Percentiles rank a stretch among this genome's conserved stretches.
phyloP scores from a whole-genome alignment of 345 rosid species.

The Aquilaria malaccensis region DNA sequence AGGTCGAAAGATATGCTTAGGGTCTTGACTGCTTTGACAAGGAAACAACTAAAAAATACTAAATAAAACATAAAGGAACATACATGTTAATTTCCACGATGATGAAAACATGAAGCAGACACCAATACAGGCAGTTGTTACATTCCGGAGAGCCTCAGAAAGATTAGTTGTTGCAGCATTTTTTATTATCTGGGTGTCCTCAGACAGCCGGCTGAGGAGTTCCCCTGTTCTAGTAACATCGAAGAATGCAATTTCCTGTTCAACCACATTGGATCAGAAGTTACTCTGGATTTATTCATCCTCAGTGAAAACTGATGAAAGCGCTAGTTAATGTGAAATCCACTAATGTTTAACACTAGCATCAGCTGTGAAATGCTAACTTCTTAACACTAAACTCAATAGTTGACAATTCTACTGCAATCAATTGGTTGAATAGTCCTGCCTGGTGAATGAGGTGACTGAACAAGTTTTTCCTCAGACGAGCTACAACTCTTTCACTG shows the following conservation, averaged over 20 bases:
- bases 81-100: constrained; percentile 64
- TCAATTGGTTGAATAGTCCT: background rate
- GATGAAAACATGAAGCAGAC: constrained; percentile 61
- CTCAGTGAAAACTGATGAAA: background rate
- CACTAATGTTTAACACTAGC: background rate
- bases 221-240: constrained; percentile 65
- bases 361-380: background rate
- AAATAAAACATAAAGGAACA: constrained; percentile 3
- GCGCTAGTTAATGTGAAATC: background rate
- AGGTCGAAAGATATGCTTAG: constrained; percentile 9
- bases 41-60: background rate
- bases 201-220: constrained; percentile 56
- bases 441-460: constrained; percentile 55
- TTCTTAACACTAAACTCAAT: background rate
- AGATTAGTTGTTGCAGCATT: constrained; percentile 71
- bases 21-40: constrained; percentile 6
- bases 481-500: constrained; percentile 64
- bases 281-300: background rate
- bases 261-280: constrained; percentile 5
- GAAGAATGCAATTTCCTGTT: constrained; percentile 57
- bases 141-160: constrained; percentile 52
- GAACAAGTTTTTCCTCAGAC: constrained; percentile 49
- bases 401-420: background rate
- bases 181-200: constrained; percentile 63
- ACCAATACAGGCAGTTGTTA: constrained; percentile 49